Evolutionary conservation across 192 early-diverging fungal genomes (phyloP).

Genomic region (Chytriomyces confervae): DNA sequence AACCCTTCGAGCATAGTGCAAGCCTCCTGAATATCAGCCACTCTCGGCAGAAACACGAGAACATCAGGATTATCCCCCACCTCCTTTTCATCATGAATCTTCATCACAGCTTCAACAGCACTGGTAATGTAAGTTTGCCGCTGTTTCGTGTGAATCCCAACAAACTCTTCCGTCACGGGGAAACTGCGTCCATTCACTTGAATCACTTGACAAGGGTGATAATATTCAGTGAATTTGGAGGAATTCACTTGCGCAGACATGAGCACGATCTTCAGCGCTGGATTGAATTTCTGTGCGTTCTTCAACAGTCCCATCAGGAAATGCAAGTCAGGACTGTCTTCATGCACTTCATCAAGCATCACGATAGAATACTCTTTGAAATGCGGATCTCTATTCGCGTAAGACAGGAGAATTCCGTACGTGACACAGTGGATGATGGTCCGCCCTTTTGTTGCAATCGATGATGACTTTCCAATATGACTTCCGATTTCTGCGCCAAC

Average conservation of each 20-base stretch:
- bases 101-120: constrained; percentile 3
- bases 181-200: constrained; percentile 20
- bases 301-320: constrained; percentile 37
- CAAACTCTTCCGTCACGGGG: constrained; percentile 19
- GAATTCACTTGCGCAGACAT: constrained; percentile 37
- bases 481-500: constrained; percentile 36
- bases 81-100: constrained; percentile 12
- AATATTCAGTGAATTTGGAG: constrained; percentile 20
- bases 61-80: constrained; percentile 29
- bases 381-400: constrained; percentile 32
- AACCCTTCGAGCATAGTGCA: neutral
- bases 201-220: constrained; percentile 34
- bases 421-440: constrained; percentile 42
- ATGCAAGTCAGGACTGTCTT: constrained; percentile 27
- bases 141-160: neutral
- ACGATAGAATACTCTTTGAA: constrained; percentile 29
- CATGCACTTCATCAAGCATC: constrained; percentile 43
- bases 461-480: constrained; percentile 36
- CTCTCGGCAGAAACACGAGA: constrained; percentile 33
- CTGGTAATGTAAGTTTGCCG: neutral
- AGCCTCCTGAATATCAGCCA: constrained; percentile 19
- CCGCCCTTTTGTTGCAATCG: constrained; percentile 13
- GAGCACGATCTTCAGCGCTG: constrained; percentile 32
- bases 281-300: constrained; percentile 26
- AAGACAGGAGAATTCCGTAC: constrained; percentile 43